Evolutionary conservation across 2,329 filamentous ascomycete genomes (phyloP).

Genomic region (Lasiodiplodia gonubiensis): DNA sequence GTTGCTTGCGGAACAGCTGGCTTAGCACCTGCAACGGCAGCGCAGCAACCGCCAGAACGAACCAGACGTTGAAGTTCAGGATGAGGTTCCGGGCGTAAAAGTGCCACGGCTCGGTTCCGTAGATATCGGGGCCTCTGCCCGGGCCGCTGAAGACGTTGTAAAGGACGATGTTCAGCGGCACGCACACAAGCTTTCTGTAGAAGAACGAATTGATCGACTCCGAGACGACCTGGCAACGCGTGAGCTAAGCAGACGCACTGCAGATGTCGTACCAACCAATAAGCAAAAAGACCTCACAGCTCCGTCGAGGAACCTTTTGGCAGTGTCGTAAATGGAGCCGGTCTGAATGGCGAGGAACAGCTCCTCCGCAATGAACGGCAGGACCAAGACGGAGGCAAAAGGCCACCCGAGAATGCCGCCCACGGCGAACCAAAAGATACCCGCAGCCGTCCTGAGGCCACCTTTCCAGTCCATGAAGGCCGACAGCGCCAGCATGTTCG

Average conservation of each 20-base stretch:
- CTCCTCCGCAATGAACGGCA: conserved; percentile 84
- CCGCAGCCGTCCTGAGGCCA: conserved; percentile 77
- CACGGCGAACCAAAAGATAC: conserved; percentile 88
- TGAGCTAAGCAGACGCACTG: background rate
- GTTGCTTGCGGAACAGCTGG: conserved; percentile 66
- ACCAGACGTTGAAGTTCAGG: conserved; percentile 96
- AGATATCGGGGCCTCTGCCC: conserved; percentile 83
- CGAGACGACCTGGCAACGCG: conserved; percentile 64
- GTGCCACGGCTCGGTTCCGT: conserved; percentile 94
- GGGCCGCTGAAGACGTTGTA: conserved; percentile 91
- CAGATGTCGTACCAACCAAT: conserved; percentile 60
- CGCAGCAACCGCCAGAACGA: conserved; percentile 75
- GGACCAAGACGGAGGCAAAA: conserved; percentile 81
- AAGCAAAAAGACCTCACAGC: conserved; percentile 68
- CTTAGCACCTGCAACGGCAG: conserved; percentile 78
- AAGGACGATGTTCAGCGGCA: conserved; percentile 89
- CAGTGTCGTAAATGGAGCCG: conserved; percentile 64
- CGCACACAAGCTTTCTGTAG: conserved; percentile 77
- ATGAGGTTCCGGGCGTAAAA: conserved; percentile 92
- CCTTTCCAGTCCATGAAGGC: conserved; percentile 90
- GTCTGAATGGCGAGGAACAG: conserved; percentile 59
- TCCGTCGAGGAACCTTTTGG: conserved; percentile 70
- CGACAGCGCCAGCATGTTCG: conserved; percentile 80
- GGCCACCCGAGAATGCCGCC: conserved; percentile 92
- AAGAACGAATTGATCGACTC: conserved; percentile 79